Evolutionary conservation across 805 yeast species (phyloP).

Genomic region (Tetrapisispora iriomotensis): DNA sequence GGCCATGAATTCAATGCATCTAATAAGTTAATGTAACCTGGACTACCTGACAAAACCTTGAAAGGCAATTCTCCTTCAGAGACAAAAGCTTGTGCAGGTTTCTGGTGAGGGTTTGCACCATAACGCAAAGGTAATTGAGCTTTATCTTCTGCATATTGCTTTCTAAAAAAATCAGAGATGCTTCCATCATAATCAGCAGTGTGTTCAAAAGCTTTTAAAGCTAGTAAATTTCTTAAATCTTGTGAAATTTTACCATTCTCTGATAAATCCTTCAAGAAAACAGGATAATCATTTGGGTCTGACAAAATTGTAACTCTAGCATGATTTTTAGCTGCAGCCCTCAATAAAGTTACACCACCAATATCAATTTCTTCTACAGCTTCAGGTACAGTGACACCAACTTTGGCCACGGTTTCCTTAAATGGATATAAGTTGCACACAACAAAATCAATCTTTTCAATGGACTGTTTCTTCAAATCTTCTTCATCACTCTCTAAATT

Average conservation of each 20-base stretch:
- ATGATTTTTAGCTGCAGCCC: constrained; percentile 99
- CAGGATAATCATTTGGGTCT: constrained; percentile 89
- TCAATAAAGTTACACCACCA: constrained; percentile 92
- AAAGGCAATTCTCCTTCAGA: constrained; percentile 77
- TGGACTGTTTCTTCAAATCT: constrained; percentile 80
- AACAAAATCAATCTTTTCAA: constrained; percentile 92
- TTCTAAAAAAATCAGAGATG: constrained; percentile 94
- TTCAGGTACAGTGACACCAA: constrained; percentile 90
- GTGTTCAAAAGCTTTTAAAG: constrained; percentile 95
- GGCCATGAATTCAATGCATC: constrained; percentile 99
- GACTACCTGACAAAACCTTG: constrained; percentile 87
- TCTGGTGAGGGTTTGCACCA: constrained; percentile 99
- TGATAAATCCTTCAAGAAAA: constrained; percentile 71
- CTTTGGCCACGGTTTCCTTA: constrained; percentile 93
- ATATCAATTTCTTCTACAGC: constrained; percentile 98
- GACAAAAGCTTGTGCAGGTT: constrained; percentile 96
- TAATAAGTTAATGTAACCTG: constrained; percentile 92
- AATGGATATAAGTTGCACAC: constrained; percentile 97
- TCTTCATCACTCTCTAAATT: constrained; percentile 82
- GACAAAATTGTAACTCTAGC: constrained; percentile 90
- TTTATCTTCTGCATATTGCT: constrained; percentile 82
- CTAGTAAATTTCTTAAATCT: constrained; percentile 70
- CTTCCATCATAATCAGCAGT: constrained; percentile 96
- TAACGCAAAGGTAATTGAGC: constrained; percentile 92
- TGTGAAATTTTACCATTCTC: constrained; percentile 56